Evolutionary conservation across 208 protist species (phyloP).

Genomic region (Leishmania tropica): DNA sequence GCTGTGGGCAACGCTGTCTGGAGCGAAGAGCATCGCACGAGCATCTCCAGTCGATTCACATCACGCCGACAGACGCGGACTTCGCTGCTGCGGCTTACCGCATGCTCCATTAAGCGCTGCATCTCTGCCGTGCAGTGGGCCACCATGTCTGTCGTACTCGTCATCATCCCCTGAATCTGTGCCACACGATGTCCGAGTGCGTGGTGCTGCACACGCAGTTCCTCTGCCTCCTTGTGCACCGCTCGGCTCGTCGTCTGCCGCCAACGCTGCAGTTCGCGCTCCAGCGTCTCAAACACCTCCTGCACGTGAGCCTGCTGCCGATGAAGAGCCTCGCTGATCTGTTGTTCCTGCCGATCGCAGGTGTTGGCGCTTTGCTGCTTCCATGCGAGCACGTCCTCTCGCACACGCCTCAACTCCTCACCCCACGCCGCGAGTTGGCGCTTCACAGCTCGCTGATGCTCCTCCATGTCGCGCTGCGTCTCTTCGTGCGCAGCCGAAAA

Average conservation of each 20-base stretch:
- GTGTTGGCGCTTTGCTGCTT: slow-evolving; percentile 25
- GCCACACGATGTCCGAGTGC: slow-evolving; percentile 46
- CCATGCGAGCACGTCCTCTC: slow-evolving; percentile 38
- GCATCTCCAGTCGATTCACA: slow-evolving; percentile 77
- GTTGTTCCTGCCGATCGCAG: slow-evolving; percentile 38
- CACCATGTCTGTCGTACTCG: slow-evolving; percentile 44
- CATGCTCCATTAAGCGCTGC: slow-evolving; percentile 57
- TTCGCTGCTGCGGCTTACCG: slow-evolving; percentile 43
- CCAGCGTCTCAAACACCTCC: slow-evolving; percentile 39
- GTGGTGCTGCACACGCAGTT: slow-evolving; percentile 34
- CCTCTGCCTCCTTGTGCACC: slow-evolving; percentile 26
- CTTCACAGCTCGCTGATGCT: slow-evolving; percentile 18
- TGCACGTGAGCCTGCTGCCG: slow-evolving; percentile 56
- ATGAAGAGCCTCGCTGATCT: slow-evolving; percentile 46
- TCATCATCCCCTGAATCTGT: slow-evolving; percentile 53
- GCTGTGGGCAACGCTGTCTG: neutral
- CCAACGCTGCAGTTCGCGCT: slow-evolving; percentile 43
- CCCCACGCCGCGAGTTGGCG: slow-evolving; percentile 22
- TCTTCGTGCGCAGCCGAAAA: slow-evolving; percentile 23
- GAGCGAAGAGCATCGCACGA: slow-evolving; percentile 43
- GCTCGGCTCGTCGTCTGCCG: slow-evolving; percentile 32
- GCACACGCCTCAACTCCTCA: slow-evolving; percentile 40
- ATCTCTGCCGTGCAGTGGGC: slow-evolving; percentile 41
- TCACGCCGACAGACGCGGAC: slow-evolving; percentile 67
- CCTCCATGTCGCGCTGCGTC: slow-evolving; percentile 23